Evolutionary conservation across 2,329 filamentous ascomycete species (phyloP), one percentile per base, ranked within the genome.

Genomic region (Venturia asperata): DNA sequence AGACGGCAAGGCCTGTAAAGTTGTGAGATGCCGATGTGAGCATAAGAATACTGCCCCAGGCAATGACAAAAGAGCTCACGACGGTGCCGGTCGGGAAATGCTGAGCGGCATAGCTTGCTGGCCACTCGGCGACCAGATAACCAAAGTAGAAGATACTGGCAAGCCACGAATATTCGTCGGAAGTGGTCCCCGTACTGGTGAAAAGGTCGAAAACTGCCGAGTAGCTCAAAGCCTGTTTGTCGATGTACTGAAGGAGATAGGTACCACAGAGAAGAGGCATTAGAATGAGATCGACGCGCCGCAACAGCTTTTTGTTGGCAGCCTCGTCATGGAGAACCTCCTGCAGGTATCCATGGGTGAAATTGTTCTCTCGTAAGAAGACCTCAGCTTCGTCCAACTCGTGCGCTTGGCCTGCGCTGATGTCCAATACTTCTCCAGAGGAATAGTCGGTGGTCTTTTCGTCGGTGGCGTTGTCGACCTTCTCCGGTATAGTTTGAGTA

Each of bases 131-230:
- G 58, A 86, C 74, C 13, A 91, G 77, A n/a, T 90, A 85, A 62
- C 84, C 86, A 67, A 90, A 85, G 76, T 90, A 91, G 69, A 91
- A 88, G 79, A 85, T 89, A 15, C 87, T 89, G 0, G 85, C 88
- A 62, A 91, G 77, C 88, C 88, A 91, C 30, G 81, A 83, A 72
- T 86, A 91, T 76, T 90, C 67, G 66, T 13, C 71, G 70, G 9
- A 64, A 61, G 15, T 72, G 67, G 21, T 66, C 37, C 63, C 39
- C 6, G 63, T 47, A 56, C 52, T 47, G 21, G 19, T 39, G 58
- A 65, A 67, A 24, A 73, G 56, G 39, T 68, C 69, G 64, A 71
- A 69, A 62, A 72, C 69, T 3, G 71, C 69, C 6, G 68, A 68
- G 49, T 68, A 70, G 13, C 67, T 63, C 17, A 70, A 64, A 3